phyloP scores from a whole-genome alignment of 2,329 filamentous ascomycete genomes.

The Alternaria solani region DNA sequence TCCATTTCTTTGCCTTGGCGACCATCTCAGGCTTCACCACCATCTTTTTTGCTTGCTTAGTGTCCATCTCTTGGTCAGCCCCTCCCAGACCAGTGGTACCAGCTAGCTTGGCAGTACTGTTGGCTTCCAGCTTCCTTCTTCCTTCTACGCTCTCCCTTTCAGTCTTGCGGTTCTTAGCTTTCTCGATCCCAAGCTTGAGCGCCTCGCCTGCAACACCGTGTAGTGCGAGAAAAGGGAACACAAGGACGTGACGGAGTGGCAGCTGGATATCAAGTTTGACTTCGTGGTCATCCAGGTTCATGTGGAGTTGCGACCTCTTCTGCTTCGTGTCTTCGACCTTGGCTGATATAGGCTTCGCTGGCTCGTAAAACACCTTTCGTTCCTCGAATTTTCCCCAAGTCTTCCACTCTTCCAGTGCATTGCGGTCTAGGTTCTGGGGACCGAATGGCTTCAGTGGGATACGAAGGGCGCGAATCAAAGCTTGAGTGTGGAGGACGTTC shows the following conservation, averaged over 20 bases:
- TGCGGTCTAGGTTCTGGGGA: conserved; percentile 29
- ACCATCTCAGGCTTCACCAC: background rate
- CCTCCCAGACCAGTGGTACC: background rate
- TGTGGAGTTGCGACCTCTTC: conserved; percentile 11
- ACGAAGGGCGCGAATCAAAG: conserved; percentile 29
- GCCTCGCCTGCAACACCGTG: conserved; percentile 23
- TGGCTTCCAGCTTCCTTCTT: background rate
- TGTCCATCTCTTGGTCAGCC: background rate
- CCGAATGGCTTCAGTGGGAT: conserved; percentile 23
- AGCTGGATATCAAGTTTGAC: conserved; percentile 18
- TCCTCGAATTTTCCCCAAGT: conserved; percentile 19
- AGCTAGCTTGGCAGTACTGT: background rate
- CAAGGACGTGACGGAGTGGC: conserved; percentile 28
- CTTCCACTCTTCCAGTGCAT: conserved; percentile 31
- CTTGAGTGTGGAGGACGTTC: conserved; percentile 38
- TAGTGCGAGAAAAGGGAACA: conserved; percentile 31
- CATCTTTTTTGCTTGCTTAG: background rate
- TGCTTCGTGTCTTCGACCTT: background rate
- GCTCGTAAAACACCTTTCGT: conserved; percentile 5
- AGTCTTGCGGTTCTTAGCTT: conserved; percentile 14
- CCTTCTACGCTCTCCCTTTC: background rate
- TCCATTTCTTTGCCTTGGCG: background rate
- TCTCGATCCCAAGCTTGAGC: conserved; percentile 30
- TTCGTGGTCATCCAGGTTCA: conserved; percentile 14
- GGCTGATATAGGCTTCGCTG: background rate